Base-by-base conservation (phyloP, 1,139 yeast species). In the Magnusiomyces suaveolens region DNA sequence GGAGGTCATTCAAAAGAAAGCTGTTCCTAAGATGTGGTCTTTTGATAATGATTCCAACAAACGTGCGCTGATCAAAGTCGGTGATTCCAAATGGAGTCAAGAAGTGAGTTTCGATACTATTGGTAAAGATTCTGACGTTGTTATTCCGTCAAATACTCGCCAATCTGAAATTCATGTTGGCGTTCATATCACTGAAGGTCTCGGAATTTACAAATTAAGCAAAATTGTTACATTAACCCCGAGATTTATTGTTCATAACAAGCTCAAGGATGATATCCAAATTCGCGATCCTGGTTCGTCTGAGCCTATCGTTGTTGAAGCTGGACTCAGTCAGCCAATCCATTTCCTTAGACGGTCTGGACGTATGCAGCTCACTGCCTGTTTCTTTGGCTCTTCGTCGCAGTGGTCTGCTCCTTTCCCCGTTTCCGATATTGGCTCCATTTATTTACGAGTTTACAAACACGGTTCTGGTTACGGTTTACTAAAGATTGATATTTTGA, bases 381-480 rank as follows among this genome's bases (percentile, higher is more conserved):
- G 84, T 53, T 83, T 85, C 61, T 69, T 78, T 1, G 85, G 84
- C 4, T 71, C 78, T 1, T 25, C 57, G 2, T 56, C 59, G 21
- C 75, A 78, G 43, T 89, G 96, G 95, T 85, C 97, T 0, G 83
- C 97, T 0, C 95, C 97, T 0, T 89, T 92, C 67, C 77, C 79
- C 29, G 80, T 92, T 60, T 82, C 84, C 56, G 95, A 90, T 64
- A 78, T 89, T 54, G 98, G 98, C 4, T 84, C 87, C 56, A 72
- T 86, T 0, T 86, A 79, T 64, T 74, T 92, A 60, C 86, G 92
- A 62, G 79, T 88, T 2, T 75, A 77, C 57, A 81, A 81, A 57
- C 80, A 78, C 33, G 78, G 78, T 41, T 72, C 77, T 24, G 89
- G 89, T 1, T 94, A 87, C 61, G 73, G 79, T 18, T 72, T 94